Conservation (phyloP, 1,139 yeast species). For the Saccharomyces hybrid region DNA sequence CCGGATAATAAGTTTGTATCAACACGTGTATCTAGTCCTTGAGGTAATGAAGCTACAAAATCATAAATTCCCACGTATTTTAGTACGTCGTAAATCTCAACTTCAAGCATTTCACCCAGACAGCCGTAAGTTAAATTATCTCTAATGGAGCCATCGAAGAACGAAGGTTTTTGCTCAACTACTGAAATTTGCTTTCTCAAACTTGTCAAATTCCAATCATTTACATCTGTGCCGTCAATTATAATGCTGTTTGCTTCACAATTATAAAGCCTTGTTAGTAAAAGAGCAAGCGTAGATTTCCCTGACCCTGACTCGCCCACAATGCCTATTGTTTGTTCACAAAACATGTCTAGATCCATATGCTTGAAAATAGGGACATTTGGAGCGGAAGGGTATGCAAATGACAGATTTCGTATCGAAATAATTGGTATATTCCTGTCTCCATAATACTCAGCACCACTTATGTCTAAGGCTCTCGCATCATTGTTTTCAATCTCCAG, state of each 20-base stretch:
- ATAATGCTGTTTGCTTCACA: conserved; percentile 34
- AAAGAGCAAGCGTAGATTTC: conserved; percentile 56
- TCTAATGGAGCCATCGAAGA: conserved; percentile 58
- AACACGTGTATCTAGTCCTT: conserved; percentile 49
- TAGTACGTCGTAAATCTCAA: conserved; percentile 39
- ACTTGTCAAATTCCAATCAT: conserved; percentile 40
- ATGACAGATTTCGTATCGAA: conserved; percentile 39
- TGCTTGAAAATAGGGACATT: conserved; percentile 33
- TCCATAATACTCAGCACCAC: not conserved
- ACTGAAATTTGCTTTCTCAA: conserved; percentile 49
- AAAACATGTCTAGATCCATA: conserved; percentile 37
- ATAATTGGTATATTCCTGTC: conserved; percentile 27
- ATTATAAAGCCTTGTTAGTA: conserved; percentile 48
- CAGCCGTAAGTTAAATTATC: conserved; percentile 64
- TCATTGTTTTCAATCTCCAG: conserved; percentile 7
- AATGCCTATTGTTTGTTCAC: conserved; percentile 51
- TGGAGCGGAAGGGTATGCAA: conserved; percentile 40
- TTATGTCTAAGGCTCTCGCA: conserved; percentile 15
- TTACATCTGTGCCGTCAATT: conserved; percentile 40
- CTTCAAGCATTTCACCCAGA: conserved; percentile 26
- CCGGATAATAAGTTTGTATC: conserved; percentile 61
- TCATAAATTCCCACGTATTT: conserved; percentile 43
- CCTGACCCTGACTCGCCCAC: conserved; percentile 79
- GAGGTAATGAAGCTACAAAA: conserved; percentile 46
- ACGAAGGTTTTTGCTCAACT: conserved; percentile 60